Evolutionary conservation across 2,329 filamentous ascomycete species (phyloP).

Genomic region (Alternaria burnsii): DNA sequence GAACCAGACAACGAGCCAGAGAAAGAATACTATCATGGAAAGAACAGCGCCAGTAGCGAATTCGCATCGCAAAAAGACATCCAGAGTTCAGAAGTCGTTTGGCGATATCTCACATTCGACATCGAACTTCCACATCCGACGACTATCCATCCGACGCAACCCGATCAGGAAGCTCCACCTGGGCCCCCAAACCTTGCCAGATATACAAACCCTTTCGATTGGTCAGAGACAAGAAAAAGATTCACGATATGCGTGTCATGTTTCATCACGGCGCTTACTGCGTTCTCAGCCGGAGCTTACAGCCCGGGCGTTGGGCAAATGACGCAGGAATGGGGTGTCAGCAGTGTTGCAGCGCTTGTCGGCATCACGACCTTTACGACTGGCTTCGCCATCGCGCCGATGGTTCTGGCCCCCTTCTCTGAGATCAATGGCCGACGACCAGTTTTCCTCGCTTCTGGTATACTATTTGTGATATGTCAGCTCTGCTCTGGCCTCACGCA

Average conservation of each 20-base stretch:
- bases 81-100: constrained; percentile 54
- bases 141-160: constrained; percentile 45
- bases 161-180: constrained; percentile 57
- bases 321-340: constrained; percentile 70
- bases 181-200: constrained; percentile 70
- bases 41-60: constrained; percentile 19
- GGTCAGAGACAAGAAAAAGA: constrained; percentile 74
- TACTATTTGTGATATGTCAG: constrained; percentile 76
- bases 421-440: constrained; percentile 89
- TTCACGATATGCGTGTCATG: constrained; percentile 78
- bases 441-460: constrained; percentile 77
- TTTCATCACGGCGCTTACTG: constrained; percentile 77
- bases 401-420: constrained; percentile 86
- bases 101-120: constrained; percentile 69
- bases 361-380: constrained; percentile 83
- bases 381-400: constrained; percentile 81
- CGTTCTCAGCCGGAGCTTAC: constrained; percentile 83
- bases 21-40: constrained; percentile 26
- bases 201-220: constrained; percentile 75
- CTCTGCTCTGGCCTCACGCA: constrained; percentile 76
- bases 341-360: constrained; percentile 70
- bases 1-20: constrained; percentile 19
- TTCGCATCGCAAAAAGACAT: constrained; percentile 19
- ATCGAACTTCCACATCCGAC: constrained; percentile 63
- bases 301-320: constrained; percentile 74